phyloP scores from a whole-genome alignment of 495 filamentous ascomycete species.

The Podospora conica region DNA sequence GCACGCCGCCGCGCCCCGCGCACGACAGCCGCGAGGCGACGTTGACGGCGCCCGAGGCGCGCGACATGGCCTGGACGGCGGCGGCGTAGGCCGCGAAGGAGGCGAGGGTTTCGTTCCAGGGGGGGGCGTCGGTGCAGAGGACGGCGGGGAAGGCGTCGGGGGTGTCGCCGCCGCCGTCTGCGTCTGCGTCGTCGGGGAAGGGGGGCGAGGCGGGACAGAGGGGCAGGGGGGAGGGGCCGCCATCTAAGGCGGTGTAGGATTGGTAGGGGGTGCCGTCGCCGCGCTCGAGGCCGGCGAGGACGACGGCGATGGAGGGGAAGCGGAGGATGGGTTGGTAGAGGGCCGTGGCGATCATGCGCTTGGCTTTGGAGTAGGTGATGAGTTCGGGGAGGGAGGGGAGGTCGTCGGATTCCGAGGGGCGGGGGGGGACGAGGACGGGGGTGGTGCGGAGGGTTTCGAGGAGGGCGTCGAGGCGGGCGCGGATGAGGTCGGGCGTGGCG shows the following conservation, averaged over 20 bases:
- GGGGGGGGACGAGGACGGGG: slow-evolving; percentile 42
- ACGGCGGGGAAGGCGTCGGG: slow-evolving; percentile 50
- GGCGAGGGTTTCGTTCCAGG: slow-evolving; percentile 33
- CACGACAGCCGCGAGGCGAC: slow-evolving; percentile 50
- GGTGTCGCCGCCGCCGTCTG: slow-evolving; percentile 33
- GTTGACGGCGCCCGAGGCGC: slow-evolving; percentile 52
- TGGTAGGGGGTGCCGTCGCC: slow-evolving; percentile 51
- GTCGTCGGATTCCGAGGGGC: slow-evolving; percentile 5
- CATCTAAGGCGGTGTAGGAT: slow-evolving; percentile 34
- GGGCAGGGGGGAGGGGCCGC: slow-evolving; percentile 24
- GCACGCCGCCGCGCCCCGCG: slow-evolving; percentile 49
- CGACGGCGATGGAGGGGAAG: slow-evolving; percentile 51
- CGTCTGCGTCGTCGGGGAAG: slow-evolving; percentile 22
- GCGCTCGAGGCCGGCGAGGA: slow-evolving; percentile 47
- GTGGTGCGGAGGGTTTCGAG: slow-evolving; percentile 38
- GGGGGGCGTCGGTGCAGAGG: slow-evolving; percentile 55
- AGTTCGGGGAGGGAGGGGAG: slow-evolving; percentile 32
- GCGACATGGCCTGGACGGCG: slow-evolving; percentile 42
- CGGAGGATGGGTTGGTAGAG: slow-evolving; percentile 56
- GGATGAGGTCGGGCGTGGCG: slow-evolving; percentile 36
- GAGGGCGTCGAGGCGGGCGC: slow-evolving; percentile 35
- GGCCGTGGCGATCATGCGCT: slow-evolving; percentile 37
- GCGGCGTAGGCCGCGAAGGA: slow-evolving; percentile 44
- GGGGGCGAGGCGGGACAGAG: slow-evolving; percentile 31
- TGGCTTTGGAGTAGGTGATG: slow-evolving; percentile 39